Evolutionary conservation across 2,329 filamentous ascomycete genomes (phyloP), one percentile per base, ranked within the genome.

Genomic region (Pseudopyricularia cyperi): DNA sequence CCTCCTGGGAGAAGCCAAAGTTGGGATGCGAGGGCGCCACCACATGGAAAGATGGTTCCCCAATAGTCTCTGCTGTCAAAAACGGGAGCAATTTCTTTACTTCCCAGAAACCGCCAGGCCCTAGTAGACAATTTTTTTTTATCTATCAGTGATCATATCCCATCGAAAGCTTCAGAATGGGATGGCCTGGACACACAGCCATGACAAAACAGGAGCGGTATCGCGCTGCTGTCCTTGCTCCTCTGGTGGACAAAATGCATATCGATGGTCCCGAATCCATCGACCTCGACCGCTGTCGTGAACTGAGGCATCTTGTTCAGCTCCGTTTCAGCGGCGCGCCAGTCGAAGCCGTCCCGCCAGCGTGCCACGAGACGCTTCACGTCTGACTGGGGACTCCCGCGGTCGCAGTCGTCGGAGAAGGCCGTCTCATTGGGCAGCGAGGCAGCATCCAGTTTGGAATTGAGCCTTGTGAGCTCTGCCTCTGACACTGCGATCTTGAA

Each of bases 71-170:
- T 33, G 66, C 60, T 0, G 65, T 64, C 14, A 77, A 63, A 0
- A 71, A 65, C 1, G 70, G 71, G 7, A 89, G 67, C 46, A 87
- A 66, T 59, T 84, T 86, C 19, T 68, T 65, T 2, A 79, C 80
- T 65, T 88, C 83, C 47, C 84, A 61, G 60, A 85, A 87, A 56
- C 76, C 82, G 1, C 85, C 84, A 0, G 85, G 85, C 78, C 55
- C 48, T 50, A 14, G 8, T 30, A 15, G 30, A n/a, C 30, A 32
- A 30, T 30, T 14, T 14, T 49, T 19, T 3, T 14, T 12, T n/a
- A 22, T 4, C 46, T 30, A 9, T 30, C 22, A 35, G 11, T n/a
- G 11, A 14, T 4, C 33, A 11, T 35, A 35, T 35, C 14, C 4
- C 33, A 4, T 4, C 17, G 22, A 24, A 7, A 22, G 37, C 2